Evolutionary conservation across 1,139 yeast species (phyloP).

Genomic region (Pichia sp.): DNA sequence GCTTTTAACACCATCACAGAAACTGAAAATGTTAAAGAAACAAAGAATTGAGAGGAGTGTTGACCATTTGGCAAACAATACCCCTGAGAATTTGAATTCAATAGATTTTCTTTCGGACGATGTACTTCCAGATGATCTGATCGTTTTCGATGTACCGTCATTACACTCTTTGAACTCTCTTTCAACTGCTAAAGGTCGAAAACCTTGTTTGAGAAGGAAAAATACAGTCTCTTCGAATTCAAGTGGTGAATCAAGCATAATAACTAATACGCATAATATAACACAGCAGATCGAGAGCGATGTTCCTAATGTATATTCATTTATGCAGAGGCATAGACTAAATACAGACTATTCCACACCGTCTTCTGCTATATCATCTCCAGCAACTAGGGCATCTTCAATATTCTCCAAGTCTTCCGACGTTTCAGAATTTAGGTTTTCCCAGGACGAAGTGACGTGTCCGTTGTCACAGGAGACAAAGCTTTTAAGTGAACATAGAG

Average conservation of each 20-base stretch:
- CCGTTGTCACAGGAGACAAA: slow-evolving; percentile 40
- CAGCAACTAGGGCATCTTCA: slow-evolving; percentile 40
- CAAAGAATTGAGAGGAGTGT: slow-evolving; percentile 12
- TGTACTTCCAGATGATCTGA: slow-evolving; percentile 42
- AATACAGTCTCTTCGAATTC: slow-evolving; percentile 11
- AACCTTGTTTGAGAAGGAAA: slow-evolving; percentile 9
- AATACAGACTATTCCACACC: slow-evolving; percentile 1
- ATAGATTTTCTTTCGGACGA: slow-evolving; percentile 37
- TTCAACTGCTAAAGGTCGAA: slow-evolving; percentile 22
- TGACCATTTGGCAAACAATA: slow-evolving; percentile 8
- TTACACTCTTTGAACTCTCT: slow-evolving; percentile 41
- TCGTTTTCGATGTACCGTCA: slow-evolving; percentile 58
- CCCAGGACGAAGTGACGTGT: slow-evolving; percentile 23
- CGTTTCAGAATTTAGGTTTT: slow-evolving; percentile 22
- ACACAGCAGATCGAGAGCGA: slow-evolving; percentile 9
- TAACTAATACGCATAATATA: slow-evolving; percentile 14
- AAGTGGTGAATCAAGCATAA: slow-evolving; percentile 1
- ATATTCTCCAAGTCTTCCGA: slow-evolving; percentile 30
- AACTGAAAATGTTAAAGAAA: slow-evolving; percentile 32
- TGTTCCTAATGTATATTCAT: background rate
- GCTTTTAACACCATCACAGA: slow-evolving; percentile 36
- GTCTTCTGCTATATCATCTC: slow-evolving; percentile 19
- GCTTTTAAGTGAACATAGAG: slow-evolving; percentile 36
- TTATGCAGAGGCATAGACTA: background rate
- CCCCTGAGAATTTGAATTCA: slow-evolving; percentile 12